Percentiles rank a stretch among this genome's conserved stretches.
Conservation (phyloP, 163 green algal species). For the Prototheca wickerhamii region DNA sequence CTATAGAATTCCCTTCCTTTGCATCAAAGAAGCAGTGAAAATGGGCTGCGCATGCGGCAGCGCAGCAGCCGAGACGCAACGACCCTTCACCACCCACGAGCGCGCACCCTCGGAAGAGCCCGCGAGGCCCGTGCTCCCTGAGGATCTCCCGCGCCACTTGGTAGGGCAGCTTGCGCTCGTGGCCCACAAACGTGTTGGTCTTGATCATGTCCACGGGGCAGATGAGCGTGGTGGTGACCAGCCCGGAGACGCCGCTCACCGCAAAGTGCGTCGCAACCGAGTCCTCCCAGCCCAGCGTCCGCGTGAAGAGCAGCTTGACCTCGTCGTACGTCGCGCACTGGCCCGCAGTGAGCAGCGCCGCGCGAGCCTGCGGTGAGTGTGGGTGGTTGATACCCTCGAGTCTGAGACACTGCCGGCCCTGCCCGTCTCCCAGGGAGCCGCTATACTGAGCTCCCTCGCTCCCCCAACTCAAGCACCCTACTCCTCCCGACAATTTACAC, state of each 20-base stretch:
- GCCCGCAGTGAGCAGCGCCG: constrained; percentile 62
- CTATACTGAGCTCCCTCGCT: too few species aligned
- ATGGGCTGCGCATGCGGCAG: too few species aligned
- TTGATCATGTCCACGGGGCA: constrained; percentile 86
- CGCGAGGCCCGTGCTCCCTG: constrained; percentile 6
- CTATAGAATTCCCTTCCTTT: neutral
- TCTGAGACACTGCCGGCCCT: too few species aligned
- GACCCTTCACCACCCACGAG: neutral
- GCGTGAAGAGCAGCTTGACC: constrained; percentile 51
- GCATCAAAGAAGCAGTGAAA: too few species aligned
- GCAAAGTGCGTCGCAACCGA: constrained; percentile 44
- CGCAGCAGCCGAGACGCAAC: too few species aligned
- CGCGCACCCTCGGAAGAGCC: constrained; percentile 1
- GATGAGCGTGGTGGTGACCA: constrained; percentile 84
- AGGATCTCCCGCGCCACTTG: constrained; percentile 47
- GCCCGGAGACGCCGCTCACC: constrained; percentile 46
- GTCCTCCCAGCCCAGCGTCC: constrained; percentile 40
- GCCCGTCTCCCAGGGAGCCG: too few species aligned
- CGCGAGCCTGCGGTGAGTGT: constrained; percentile 60
- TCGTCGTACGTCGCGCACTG: constrained; percentile 82
- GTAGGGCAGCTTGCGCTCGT: constrained; percentile 34
- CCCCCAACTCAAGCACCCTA: too few species aligned
- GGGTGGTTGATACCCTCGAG: too few species aligned
- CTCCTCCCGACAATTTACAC: constrained; percentile 3
- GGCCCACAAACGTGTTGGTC: constrained; percentile 74